Percentiles rank a stretch among this genome's conserved stretches.
These are phyloP conservation scores for Sonneratia caseolaris DNA, from an alignment of 345 rosid genomes.

Conservation along the genomic window DNA sequence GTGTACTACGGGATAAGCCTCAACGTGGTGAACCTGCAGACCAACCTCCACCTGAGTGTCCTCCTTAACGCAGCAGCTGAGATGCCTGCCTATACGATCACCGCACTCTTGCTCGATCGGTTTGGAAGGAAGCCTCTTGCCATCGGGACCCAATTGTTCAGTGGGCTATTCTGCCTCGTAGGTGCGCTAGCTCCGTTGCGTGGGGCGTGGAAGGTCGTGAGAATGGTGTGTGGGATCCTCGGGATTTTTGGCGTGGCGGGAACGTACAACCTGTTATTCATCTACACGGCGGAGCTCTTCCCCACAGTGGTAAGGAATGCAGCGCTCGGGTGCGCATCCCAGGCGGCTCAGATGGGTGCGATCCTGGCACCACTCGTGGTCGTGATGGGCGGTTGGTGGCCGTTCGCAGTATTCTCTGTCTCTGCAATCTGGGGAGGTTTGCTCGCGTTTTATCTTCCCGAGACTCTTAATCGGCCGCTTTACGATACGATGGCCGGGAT, in stretches of 20 bases:
- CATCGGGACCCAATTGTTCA: constrained; percentile 71
- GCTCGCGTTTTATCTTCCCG: constrained; percentile 75
- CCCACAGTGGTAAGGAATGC: constrained; percentile 92
- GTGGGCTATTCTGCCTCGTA: constrained; percentile 54
- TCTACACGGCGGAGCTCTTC: constrained; percentile 76
- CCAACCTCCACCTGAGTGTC: constrained; percentile 70
- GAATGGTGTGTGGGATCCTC: constrained; percentile 59
- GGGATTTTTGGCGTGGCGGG: constrained; percentile 91
- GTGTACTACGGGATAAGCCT: constrained; percentile 93
- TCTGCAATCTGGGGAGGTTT: constrained; percentile 63
- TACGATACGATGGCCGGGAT: constrained; percentile 82
- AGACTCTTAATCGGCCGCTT: constrained; percentile 68
- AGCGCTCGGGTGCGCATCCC: constrained; percentile 76
- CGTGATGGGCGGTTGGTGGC: constrained; percentile 54
- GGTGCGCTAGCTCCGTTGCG: constrained; percentile 32
- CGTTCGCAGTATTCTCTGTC: constrained; percentile 57
- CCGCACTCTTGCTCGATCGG: constrained; percentile 56
- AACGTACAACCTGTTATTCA: constrained; percentile 71
- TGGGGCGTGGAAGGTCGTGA: constrained; percentile 55
- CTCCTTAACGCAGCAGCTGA: constrained; percentile 71
- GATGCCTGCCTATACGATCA: constrained; percentile 72
- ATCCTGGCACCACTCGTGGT: constrained; percentile 83
- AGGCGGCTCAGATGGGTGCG: constrained; percentile 82
- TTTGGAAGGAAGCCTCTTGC: constrained; percentile 77
- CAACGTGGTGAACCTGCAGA: constrained; percentile 78